These are phyloP conservation scores for Kalanchoe fedtschenkoi DNA, from an alignment of 164 flowering plant species.

Conservation along the genomic window DNA sequence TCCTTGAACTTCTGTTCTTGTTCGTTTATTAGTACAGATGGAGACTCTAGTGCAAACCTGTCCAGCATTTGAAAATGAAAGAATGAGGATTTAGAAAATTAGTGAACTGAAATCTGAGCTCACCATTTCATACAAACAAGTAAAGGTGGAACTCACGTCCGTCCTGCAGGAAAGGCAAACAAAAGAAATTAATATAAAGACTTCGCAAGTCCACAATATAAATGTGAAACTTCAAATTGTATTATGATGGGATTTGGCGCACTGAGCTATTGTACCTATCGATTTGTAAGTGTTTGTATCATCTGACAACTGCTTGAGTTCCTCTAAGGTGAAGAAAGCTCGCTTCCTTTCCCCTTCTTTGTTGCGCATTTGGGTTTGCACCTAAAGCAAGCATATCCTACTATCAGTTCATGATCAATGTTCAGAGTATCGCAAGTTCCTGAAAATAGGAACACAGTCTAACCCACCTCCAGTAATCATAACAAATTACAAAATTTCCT, in stretches of 20 bases:
- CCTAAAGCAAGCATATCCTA: conserved; percentile 32
- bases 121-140: not conserved
- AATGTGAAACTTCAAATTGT: no score
- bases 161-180: conserved; percentile 39
- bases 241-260: no score
- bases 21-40: conserved; percentile 54
- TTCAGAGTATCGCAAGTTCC: no score
- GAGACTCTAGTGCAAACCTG: conserved; percentile 88
- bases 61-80: not conserved
- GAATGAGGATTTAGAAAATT: not conserved
- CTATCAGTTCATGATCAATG: not conserved
- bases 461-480: no score
- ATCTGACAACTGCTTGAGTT: conserved; percentile 60
- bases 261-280: conserved; percentile 65
- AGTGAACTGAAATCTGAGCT: not conserved
- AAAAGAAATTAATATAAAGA: not conserved
- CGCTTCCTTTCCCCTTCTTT: conserved; percentile 93
- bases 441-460: no score
- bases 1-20: conserved; percentile 82
- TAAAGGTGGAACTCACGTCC: conserved; percentile 55
- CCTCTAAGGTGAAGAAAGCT: conserved; percentile 82
- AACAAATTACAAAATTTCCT: no score
- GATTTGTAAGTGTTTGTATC: conserved; percentile 90
- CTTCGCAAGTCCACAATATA: not conserved
- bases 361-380: conserved; percentile 68